Evolutionary conservation across 2,329 filamentous ascomycete species (phyloP).

Genomic region (Aureobasidium sp.): DNA sequence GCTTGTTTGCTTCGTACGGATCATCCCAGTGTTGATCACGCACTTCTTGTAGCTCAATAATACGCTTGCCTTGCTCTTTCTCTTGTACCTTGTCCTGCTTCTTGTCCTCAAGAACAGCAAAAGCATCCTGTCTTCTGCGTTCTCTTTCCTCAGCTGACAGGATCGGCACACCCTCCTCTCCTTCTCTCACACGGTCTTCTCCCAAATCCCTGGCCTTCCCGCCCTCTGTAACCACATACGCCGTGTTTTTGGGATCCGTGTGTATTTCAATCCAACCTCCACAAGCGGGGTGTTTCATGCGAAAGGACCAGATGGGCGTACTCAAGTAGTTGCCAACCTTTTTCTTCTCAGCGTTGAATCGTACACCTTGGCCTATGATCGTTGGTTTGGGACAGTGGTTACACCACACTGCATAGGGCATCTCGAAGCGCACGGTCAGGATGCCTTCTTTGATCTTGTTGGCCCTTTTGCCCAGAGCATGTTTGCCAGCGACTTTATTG

Average conservation of each 20-base stretch:
- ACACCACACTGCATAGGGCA: conserved; percentile 94
- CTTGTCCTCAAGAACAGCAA: conserved; percentile 66
- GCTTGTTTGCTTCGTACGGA: conserved; percentile 66
- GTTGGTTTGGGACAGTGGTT: conserved; percentile 62
- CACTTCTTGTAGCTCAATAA: conserved; percentile 58
- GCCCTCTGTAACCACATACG: conserved; percentile 72
- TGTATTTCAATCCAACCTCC: conserved; percentile 77
- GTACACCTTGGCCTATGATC: conserved; percentile 86
- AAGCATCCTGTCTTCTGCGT: conserved; percentile 53
- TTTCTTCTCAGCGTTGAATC: conserved; percentile 94
- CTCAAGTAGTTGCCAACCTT: conserved; percentile 71
- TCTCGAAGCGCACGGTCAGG: conserved; percentile 89
- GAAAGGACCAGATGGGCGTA: conserved; percentile 79
- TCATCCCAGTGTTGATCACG: conserved; percentile 67
- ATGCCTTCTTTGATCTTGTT: conserved; percentile 59
- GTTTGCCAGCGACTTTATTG: conserved; percentile 63
- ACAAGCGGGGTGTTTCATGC: conserved; percentile 73
- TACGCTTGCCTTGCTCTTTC: conserved; percentile 48
- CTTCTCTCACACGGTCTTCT: conserved; percentile 37
- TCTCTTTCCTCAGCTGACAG: conserved; percentile 48
- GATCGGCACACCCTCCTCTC: conserved; percentile 35
- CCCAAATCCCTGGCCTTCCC: conserved; percentile 65
- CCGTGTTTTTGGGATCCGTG: conserved; percentile 80
- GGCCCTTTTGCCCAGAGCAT: conserved; percentile 65
- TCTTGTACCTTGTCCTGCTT: conserved; percentile 57